Percentiles rank a stretch among this genome's conserved stretches.
These are phyloP conservation scores for Boletus subcaerulescens DNA, from an alignment of 768 basidiomycete genomes.

Conservation along the genomic window DNA sequence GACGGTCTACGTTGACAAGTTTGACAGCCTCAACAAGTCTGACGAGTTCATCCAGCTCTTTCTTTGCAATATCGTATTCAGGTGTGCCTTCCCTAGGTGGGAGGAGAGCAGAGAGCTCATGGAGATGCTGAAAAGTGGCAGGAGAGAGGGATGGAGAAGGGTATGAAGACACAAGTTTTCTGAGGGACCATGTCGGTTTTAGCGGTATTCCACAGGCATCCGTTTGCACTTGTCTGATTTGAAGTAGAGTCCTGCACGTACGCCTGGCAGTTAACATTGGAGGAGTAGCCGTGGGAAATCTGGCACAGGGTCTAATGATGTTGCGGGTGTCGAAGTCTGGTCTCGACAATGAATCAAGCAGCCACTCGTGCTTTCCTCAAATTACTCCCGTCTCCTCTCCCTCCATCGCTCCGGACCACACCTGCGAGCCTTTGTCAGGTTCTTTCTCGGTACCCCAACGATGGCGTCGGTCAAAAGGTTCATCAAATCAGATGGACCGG, in stretches of 20 bases:
- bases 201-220: constrained; percentile 66
- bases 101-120: constrained; percentile 69
- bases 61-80: constrained; percentile 49
- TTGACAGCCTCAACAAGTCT: constrained; percentile 81
- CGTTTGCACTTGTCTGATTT: constrained; percentile 26
- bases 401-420: constrained; percentile 54
- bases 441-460: constrained; percentile 62
- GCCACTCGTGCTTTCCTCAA: constrained; percentile 42
- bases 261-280: constrained; percentile 8
- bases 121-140: constrained; percentile 57
- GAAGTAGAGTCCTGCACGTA: not conserved
- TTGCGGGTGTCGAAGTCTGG: not conserved
- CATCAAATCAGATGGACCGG: constrained; percentile 71
- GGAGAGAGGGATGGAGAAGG: constrained; percentile 61
- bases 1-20: constrained; percentile 44
- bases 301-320: too few relatives aligned
- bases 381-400: constrained; percentile 55
- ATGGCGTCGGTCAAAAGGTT: constrained; percentile 65
- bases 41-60: constrained; percentile 67
- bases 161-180: constrained; percentile 73
- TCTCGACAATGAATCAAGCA: constrained; percentile 23
- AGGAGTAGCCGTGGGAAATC: constrained; percentile 11
- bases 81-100: constrained; percentile 59
- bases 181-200: constrained; percentile 77
- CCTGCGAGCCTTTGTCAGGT: constrained; percentile 70